Base-by-base conservation (phyloP, 768 basidiomycete genomes). In the Daedalea quercina region DNA sequence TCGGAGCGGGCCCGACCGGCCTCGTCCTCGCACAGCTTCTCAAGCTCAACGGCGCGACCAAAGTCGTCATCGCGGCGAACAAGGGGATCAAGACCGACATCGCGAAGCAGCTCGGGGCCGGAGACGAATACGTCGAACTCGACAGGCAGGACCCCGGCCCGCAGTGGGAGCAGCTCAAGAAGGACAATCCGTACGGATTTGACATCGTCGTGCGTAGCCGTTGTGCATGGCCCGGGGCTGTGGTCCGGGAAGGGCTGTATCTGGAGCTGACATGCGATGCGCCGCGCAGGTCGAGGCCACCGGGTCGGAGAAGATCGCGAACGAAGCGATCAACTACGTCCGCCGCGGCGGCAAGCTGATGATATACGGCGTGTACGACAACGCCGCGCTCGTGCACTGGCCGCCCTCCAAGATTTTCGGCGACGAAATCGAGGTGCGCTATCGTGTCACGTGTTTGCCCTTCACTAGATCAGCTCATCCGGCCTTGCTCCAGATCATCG, bases 1-100 rank as follows among this genome's bases (percentile, higher is more conserved):
- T 94, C 44, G 92, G 92, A 47, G 88, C 92, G n/a, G 92, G 92
- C 12, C 91, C 92, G 0, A 94, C 92, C 3, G 87, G 92, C n/a
- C 77, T 94, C 33, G 90, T 94, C 56, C 80, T 95, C 43, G 84
- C 91, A 0, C 92, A 94, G 66, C 75, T 95, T 22, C 74, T 94
- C 54, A 92, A 90, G 69, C 74, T 89, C 41, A 94, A 93, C 65
- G 92, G 92, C 42, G 92, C 92, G 15, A 71, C 78, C 22, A 78
- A 79, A 54, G 80, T 94, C 52, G 87, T 89, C 49, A 82, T 95
- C 53, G 92, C 90, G 1, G 88, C 88, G 26, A 92, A 93, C 71
- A 89, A 90, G 67, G 91, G 91, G 40, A 79, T 92, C 64, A 94
- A 95, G 76, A 91, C 87, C 78, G 80, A 91, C 50, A 81, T 93